phyloP scores from a whole-genome alignment of 169 alveolate species.

The Cryptosporidium meleagridis region DNA sequence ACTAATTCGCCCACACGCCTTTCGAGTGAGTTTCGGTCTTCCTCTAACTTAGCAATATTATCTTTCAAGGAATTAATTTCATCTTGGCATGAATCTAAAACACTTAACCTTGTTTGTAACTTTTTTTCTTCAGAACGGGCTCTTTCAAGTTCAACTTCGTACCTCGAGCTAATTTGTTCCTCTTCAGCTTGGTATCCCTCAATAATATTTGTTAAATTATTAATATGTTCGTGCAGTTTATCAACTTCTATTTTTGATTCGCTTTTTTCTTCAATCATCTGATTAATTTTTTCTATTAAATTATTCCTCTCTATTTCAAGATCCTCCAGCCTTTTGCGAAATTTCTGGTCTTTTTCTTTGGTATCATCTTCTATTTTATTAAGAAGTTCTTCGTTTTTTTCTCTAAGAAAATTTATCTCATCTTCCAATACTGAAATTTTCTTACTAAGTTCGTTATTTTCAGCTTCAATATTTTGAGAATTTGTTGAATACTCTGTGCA shows the following conservation, averaged over 20 bases:
- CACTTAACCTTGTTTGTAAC: background rate
- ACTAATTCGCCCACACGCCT: slow-evolving; percentile 3
- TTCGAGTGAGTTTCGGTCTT: background rate
- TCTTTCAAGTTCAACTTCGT: slow-evolving; percentile 67
- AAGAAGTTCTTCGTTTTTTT: background rate
- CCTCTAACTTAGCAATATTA: background rate
- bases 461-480: background rate
- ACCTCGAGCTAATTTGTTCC: slow-evolving; percentile 52
- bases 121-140: slow-evolving; percentile 41
- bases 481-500: background rate
- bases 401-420: background rate
- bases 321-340: slow-evolving; percentile 12
- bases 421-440: background rate
- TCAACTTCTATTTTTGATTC: slow-evolving; percentile 33
- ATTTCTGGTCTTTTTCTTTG: slow-evolving; percentile 6
- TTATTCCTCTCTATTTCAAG: slow-evolving; percentile 34
- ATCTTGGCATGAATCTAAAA: slow-evolving; percentile 20
- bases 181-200: slow-evolving; percentile 73
- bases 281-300: slow-evolving; percentile 1
- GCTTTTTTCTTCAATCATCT: slow-evolving; percentile 29
- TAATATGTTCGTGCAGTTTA: slow-evolving; percentile 27
- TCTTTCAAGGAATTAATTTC: slow-evolving; percentile 19
- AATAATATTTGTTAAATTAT: slow-evolving; percentile 58
- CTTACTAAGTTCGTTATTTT: slow-evolving; percentile 1
- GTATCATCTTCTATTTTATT: background rate